These are phyloP conservation scores for Bipolaris victoriae DNA, from an alignment of 2,329 filamentous ascomycete genomes.

Conservation along the genomic window DNA sequence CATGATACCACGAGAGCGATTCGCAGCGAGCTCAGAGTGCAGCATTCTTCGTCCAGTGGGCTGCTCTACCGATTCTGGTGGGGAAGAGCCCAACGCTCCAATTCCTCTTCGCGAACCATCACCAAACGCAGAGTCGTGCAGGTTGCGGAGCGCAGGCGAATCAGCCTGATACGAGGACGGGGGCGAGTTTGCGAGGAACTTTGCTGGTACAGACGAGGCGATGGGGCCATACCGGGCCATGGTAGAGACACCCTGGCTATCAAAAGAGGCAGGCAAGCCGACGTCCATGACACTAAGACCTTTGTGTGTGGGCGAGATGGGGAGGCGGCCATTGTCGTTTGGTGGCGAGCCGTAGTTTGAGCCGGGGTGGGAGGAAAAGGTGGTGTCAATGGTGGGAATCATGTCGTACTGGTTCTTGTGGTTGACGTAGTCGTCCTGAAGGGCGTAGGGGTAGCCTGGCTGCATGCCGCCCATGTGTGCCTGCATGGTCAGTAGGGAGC, in stretches of 20 bases:
- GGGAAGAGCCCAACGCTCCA: conserved; percentile 56
- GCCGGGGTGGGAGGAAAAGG: conserved; percentile 63
- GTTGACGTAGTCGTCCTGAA: conserved; percentile 49
- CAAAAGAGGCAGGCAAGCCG: conserved; percentile 90
- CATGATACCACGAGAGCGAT: conserved; percentile 60
- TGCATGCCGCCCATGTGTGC: conserved; percentile 49
- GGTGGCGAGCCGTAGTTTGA: conserved; percentile 83
- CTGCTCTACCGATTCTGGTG: conserved; percentile 69
- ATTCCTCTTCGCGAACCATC: conserved; percentile 66
- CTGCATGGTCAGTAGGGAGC: conserved; percentile 70
- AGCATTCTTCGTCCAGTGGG: conserved; percentile 64
- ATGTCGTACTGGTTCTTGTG: conserved; percentile 54
- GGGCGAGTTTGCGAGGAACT: conserved; percentile 87
- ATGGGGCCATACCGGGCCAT: conserved; percentile 88
- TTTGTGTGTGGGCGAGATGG: conserved; percentile 75
- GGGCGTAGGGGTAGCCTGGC: conserved; percentile 50
- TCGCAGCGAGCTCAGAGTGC: conserved; percentile 68
- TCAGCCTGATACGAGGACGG: conserved; percentile 68
- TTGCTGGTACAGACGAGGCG: conserved; percentile 88
- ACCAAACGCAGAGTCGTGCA: conserved; percentile 71
- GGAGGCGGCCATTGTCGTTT: conserved; percentile 70
- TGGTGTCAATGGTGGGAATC: conserved; percentile 64
- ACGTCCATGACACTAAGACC: conserved; percentile 92
- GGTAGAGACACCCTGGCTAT: conserved; percentile 93
- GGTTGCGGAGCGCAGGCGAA: conserved; percentile 65